Evolutionary conservation across 179 eudicot species (phyloP).

Genomic region (Gypsophila paniculata): DNA sequence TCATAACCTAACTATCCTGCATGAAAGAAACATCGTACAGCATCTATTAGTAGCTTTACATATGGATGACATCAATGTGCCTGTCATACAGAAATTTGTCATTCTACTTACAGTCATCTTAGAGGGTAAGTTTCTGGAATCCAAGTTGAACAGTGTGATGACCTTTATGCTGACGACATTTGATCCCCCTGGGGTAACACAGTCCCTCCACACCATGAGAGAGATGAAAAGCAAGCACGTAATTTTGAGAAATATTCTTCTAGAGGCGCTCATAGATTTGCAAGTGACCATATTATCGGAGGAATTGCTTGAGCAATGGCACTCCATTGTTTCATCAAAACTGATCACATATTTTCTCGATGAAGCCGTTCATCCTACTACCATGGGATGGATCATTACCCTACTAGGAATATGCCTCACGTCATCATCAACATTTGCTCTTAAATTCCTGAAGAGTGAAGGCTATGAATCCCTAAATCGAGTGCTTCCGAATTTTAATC

Average conservation of each 20-base stretch:
- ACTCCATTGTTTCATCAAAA: constrained; percentile 72
- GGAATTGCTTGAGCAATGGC: constrained; percentile 84
- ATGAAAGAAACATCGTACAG: constrained; percentile 76
- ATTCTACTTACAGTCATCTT: constrained; percentile 66
- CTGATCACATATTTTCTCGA: constrained; percentile 77
- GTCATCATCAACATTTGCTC: constrained; percentile 66
- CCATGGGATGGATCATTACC: constrained; percentile 93
- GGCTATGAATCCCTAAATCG: constrained; percentile 73
- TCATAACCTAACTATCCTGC: constrained; percentile 73
- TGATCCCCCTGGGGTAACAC: constrained; percentile 66
- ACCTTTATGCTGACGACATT: constrained; percentile 79
- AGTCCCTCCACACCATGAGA: constrained; percentile 46
- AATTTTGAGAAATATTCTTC: constrained; percentile 74
- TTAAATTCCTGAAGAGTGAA: constrained; percentile 68
- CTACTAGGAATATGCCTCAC: constrained; percentile 78
- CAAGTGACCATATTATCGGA: constrained; percentile 71
- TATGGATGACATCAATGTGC: constrained; percentile 77
- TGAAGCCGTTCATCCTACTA: constrained; percentile 84
- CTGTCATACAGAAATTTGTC: constrained; percentile 71
- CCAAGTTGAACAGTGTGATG: constrained; percentile 71
- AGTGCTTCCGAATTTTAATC: constrained; percentile 74
- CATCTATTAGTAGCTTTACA: constrained; percentile 70
- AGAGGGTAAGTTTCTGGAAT: constrained; percentile 67
- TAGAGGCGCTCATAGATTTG: constrained; percentile 78
- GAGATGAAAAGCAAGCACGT: constrained; percentile 80